phyloP scores from a whole-genome alignment of 2,329 filamentous ascomycete species.

The Apiospora pterosperma region DNA sequence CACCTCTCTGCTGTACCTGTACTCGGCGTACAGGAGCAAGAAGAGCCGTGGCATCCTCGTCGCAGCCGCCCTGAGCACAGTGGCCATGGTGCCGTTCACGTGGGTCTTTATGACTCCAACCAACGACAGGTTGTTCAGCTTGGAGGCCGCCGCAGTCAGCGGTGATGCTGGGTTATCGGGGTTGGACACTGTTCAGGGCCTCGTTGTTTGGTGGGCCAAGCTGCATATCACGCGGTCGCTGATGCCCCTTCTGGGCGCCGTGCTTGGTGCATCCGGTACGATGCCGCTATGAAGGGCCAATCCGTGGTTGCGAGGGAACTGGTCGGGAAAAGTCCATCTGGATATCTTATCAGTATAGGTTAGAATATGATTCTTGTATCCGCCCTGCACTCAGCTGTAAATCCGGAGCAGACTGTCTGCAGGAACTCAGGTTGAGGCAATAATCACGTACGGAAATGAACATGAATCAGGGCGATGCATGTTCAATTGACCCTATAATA shows the following conservation, averaged over 20 bases:
- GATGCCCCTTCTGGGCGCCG: not conserved
- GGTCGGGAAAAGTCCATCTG: not conserved
- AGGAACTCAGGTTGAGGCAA: not conserved
- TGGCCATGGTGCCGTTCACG: conserved; percentile 34
- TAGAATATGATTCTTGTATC: not conserved
- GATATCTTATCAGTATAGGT: not conserved
- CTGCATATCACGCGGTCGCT: not conserved
- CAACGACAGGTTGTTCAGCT: conserved; percentile 26
- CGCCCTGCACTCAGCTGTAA: not conserved
- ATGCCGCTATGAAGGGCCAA: not conserved
- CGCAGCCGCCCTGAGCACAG: conserved; percentile 21
- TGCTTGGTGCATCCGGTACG: not conserved
- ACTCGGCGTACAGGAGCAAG: no score
- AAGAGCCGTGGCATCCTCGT: conserved; percentile 11
- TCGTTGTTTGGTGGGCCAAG: not conserved
- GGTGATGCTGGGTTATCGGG: no score
- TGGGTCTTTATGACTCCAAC: conserved; percentile 31
- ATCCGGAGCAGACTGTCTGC: not conserved
- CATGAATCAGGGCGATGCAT: not conserved
- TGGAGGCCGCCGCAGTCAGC: no score
- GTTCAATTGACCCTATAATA: not conserved
- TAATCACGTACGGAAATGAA: not conserved
- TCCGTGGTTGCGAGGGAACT: not conserved
- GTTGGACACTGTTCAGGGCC: not conserved
- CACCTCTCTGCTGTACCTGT: not conserved